Evolutionary conservation across 768 basidiomycete species (phyloP), one percentile per base, ranked within the genome.

Genomic region (Phanerochaete carnosa): DNA sequence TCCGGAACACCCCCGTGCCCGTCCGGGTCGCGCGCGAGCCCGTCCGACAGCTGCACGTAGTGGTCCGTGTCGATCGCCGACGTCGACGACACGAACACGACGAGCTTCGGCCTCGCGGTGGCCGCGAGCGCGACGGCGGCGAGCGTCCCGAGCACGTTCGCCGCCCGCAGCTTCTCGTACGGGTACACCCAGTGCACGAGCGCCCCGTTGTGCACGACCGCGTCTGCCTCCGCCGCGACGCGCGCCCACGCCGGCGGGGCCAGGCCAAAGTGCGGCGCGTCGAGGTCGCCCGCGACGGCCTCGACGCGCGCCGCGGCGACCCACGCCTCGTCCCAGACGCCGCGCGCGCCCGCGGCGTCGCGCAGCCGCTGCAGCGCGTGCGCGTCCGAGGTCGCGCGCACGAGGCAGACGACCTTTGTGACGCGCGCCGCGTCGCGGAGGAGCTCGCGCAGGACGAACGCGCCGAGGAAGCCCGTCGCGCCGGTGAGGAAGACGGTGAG

Each of bases 111-210:
- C 69, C 86, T 92, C 25, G 80, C 78, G 8, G 82, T 79, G 13
- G 87, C 83, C 2, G 92, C 92, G 28, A 99, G 83, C 33, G 90
- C 83, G 45, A 97, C 80, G 6, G 88, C 87, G 1, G 90, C 89
- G 59, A 99, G 70, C 6, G 97, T 99, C 0, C 90, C 89, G 12
- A 95, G 69, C n/a, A 98, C 97, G 73, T 99, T 99, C 15, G 95
- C 84, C 0, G 88, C 81, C 7, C 95, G 90, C 12, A 99, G 81
- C 71, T 88, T 94, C 71, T 95, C 89, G 75, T 99, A 99, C 0
- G 95, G 94, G 73, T 97, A 99, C 2, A 99, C 93, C 97, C 97
- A 99, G 70, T 99, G 97, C 66, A 95, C 96, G 73, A 98, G 74
- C n/a, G 97, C 97, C 35, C 97, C 97, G 65, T 99, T 99, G 71